These are phyloP conservation scores for Candida manassasensis DNA, from an alignment of 805 yeast species.

Conservation along the genomic window DNA sequence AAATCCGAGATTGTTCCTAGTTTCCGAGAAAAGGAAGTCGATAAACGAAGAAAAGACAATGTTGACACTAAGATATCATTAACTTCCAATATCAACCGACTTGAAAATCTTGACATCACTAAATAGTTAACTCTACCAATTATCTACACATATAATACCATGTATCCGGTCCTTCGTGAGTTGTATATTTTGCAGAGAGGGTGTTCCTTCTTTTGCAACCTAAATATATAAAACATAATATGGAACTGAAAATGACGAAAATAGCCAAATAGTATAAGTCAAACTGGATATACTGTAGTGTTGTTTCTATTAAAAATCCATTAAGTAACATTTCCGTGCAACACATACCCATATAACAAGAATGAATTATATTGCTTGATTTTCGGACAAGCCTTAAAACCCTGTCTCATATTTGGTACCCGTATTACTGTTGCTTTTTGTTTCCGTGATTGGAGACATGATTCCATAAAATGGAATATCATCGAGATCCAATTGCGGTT, in stretches of 20 bases:
- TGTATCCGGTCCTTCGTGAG: neutral
- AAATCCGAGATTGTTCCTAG: slow-evolving; percentile 15
- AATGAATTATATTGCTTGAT: neutral
- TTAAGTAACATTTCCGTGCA: neutral
- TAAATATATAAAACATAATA: slow-evolving; percentile 1
- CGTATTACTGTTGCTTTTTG: slow-evolving; percentile 4
- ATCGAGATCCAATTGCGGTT: slow-evolving; percentile 3
- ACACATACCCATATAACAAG: neutral
- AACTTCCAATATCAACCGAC: slow-evolving; percentile 30
- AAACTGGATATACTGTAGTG: neutral
- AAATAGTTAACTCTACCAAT: neutral
- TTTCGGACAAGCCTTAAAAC: too few species aligned
- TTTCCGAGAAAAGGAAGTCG: slow-evolving; percentile 12
- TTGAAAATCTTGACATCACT: slow-evolving; percentile 21
- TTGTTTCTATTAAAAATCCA: neutral
- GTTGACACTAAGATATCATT: slow-evolving; percentile 16
- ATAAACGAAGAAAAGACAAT: slow-evolving; percentile 10
- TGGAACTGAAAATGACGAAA: slow-evolving; percentile 1
- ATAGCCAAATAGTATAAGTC: neutral
- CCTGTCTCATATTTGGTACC: slow-evolving; percentile 2
- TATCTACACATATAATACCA: neutral
- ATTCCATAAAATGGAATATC: slow-evolving; percentile 9
- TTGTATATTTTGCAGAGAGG: neutral
- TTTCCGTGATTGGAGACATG: slow-evolving; percentile 9
- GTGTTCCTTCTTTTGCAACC: neutral